Percentiles rank a stretch among this genome's conserved stretches.
Evolutionary conservation across 805 yeast species (phyloP).

Genomic region (Pichia sporocuriosa): DNA sequence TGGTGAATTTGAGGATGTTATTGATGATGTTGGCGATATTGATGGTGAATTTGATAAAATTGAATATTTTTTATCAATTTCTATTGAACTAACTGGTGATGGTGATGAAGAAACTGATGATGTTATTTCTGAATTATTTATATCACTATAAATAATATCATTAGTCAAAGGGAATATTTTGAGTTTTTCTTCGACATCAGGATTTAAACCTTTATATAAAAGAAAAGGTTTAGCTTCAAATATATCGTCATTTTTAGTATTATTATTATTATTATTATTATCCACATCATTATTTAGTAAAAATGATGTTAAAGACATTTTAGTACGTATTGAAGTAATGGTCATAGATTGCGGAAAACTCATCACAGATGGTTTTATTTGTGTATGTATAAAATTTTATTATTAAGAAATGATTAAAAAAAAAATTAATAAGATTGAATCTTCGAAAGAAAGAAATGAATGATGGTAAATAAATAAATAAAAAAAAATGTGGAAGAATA

Average conservation of each 20-base stretch:
- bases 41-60: background rate
- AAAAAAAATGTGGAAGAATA: too few species aligned
- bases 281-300: background rate
- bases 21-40: background rate
- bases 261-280: background rate
- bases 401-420: too few species aligned
- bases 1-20: background rate
- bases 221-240: slow-evolving; percentile 4
- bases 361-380: too few species aligned
- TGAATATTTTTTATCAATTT: background rate
- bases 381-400: too few species aligned
- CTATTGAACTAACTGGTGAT: background rate
- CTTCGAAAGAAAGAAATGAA: too few species aligned
- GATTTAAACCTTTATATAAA: slow-evolving; percentile 9
- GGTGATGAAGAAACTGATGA: background rate
- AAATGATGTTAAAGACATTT: background rate
- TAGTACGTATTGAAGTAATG: background rate
- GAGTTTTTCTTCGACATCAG: slow-evolving; percentile 6
- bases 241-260: background rate
- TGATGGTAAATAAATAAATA: too few species aligned
- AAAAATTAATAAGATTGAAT: too few species aligned
- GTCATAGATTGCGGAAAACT: background rate
- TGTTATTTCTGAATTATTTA: background rate
- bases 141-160: too few species aligned
- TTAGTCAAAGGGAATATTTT: slow-evolving; percentile 13